Evolutionary conservation across 208 protist species (phyloP).

Genomic region (Dictyostelium gargantuum): DNA sequence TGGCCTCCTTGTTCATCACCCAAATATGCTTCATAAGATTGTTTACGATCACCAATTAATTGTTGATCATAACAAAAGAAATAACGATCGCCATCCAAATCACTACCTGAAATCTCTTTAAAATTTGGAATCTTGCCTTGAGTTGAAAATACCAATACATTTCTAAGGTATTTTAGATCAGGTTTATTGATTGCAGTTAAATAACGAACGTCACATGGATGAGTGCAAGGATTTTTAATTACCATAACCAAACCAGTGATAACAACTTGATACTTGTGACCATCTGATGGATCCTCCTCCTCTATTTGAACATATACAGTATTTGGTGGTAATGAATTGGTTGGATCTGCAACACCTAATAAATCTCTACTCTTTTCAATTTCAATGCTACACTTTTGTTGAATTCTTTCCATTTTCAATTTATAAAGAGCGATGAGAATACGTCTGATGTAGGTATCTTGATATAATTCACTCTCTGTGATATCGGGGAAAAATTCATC

Average conservation of each 20-base stretch:
- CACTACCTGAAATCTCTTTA: constrained; percentile 11
- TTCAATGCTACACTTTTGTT: neutral
- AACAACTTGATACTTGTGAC: neutral
- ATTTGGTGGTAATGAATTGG: neutral
- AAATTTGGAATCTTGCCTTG: neutral
- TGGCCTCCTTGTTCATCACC: neutral
- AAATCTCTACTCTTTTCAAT: neutral
- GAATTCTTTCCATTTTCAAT: neutral
- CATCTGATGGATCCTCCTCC: neutral
- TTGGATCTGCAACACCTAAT: constrained; percentile 19
- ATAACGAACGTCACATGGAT: constrained; percentile 56
- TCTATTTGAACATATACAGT: constrained; percentile 1
- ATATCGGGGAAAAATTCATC: neutral
- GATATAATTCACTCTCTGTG: neutral
- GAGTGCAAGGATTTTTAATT: constrained; percentile 51
- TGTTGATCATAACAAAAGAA: constrained; percentile 26
- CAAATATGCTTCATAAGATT: neutral
- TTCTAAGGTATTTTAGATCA: neutral
- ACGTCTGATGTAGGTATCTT: neutral
- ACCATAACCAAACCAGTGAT: neutral
- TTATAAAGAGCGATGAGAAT: neutral
- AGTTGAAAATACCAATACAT: constrained; percentile 32
- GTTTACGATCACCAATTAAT: neutral
- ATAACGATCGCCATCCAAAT: constrained; percentile 66
- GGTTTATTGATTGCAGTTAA: neutral